Percentiles rank a stretch among this genome's conserved stretches.
Evolutionary conservation across 345 rosid genomes (phyloP).

Genomic region (Populus deltoides): DNA sequence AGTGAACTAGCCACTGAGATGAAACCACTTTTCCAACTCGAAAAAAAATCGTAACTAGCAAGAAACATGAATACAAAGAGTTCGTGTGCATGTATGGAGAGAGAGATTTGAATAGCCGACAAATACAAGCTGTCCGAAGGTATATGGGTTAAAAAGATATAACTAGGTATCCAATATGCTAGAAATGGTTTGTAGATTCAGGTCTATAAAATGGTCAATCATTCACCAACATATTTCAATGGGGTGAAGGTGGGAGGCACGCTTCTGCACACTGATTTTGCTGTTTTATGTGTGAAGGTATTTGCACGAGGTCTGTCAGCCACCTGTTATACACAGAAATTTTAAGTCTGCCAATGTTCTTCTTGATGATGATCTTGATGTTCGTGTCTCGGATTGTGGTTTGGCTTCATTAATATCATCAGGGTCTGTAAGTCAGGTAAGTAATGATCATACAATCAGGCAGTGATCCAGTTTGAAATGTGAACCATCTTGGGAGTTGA

Average conservation of each 20-base stretch:
- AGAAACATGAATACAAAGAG: not conserved
- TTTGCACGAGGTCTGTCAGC: conserved; percentile 91
- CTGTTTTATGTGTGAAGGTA: conserved; percentile 49
- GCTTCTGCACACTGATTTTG: conserved; percentile 9
- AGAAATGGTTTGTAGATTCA: not conserved
- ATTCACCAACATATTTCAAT: not conserved
- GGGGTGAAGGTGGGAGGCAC: not conserved
- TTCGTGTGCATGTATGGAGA: not conserved
- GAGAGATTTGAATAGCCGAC: not conserved
- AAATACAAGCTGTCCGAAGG: not conserved
- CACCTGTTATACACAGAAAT: conserved; percentile 81
- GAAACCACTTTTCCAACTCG: not conserved
- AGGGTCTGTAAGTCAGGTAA: conserved; percentile 91
- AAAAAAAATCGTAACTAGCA: not conserved
- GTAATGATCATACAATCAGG: conserved; percentile 7
- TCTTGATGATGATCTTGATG: conserved; percentile 79
- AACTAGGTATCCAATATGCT: not conserved
- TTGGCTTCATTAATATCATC: conserved; percentile 78
- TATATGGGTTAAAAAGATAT: not conserved
- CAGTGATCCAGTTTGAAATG: not conserved
- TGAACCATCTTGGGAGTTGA: not conserved
- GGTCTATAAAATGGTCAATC: not conserved
- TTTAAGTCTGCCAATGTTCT: conserved; percentile 84
- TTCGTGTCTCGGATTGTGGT: conserved; percentile 86
- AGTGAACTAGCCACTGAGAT: conserved; percentile 28